phyloP scores from a whole-genome alignment of 1,284 basidiomycete species.

The Malassezia cuniculi region DNA sequence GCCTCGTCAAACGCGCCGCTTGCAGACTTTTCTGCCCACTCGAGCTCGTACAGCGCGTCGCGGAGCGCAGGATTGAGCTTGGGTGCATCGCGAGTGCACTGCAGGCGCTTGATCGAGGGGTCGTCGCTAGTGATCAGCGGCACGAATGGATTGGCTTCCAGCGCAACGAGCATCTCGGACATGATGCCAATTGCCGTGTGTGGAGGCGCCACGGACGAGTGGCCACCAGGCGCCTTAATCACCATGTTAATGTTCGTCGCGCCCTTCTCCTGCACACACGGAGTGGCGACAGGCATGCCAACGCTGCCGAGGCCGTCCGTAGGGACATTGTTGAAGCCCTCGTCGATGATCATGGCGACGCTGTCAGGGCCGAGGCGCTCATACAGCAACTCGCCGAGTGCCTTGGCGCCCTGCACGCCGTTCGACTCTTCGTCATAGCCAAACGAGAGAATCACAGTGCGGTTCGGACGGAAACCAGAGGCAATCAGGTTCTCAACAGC shows the following conservation, averaged over 20 bases:
- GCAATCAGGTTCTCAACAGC: slow-evolving; percentile 49
- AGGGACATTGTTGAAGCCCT: slow-evolving; percentile 25
- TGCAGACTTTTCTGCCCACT: slow-evolving; percentile 29
- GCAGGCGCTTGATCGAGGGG: slow-evolving; percentile 48
- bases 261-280: slow-evolving; percentile 57
- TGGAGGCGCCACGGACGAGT: slow-evolving; percentile 55
- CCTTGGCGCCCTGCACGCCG: slow-evolving; percentile 33
- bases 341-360: slow-evolving; percentile 33
- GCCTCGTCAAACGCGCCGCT: slow-evolving; percentile 7
- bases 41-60: slow-evolving; percentile 47
- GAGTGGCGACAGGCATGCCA: slow-evolving; percentile 42
- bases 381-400: slow-evolving; percentile 19
- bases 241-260: slow-evolving; percentile 46
- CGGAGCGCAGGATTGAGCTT: slow-evolving; percentile 47
- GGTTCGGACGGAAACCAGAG: slow-evolving; percentile 45
- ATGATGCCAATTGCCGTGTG: slow-evolving; percentile 56
- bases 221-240: slow-evolving; percentile 52
- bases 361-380: slow-evolving; percentile 23
- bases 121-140: slow-evolving; percentile 41
- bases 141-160: slow-evolving; percentile 52
- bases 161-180: slow-evolving; percentile 51
- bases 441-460: slow-evolving; percentile 53
- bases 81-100: slow-evolving; percentile 51
- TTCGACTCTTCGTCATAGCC: slow-evolving; percentile 59
- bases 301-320: slow-evolving; percentile 15